Percentiles rank a stretch among this genome's conserved stretches.
Evolutionary conservation across 768 basidiomycete genomes (phyloP).

Genomic region (Auriscalpium vulgare): DNA sequence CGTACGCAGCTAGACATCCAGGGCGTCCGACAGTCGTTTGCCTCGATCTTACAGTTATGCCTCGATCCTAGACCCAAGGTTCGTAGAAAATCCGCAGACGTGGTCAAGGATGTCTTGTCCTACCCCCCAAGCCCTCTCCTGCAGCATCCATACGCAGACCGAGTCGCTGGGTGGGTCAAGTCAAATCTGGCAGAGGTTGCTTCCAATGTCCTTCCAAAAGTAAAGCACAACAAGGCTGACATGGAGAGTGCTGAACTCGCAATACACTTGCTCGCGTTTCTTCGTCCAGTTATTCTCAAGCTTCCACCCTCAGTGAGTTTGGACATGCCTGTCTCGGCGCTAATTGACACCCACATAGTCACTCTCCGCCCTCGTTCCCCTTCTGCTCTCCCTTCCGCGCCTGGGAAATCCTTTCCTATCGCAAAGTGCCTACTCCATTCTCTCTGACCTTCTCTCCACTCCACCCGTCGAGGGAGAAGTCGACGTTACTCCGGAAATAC

Average conservation of each 20-base stretch:
- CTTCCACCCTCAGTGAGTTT: constrained; percentile 64
- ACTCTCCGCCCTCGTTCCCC: constrained; percentile 57
- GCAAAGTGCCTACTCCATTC: constrained; percentile 76
- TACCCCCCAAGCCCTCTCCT: constrained; percentile 70
- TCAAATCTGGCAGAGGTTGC: constrained; percentile 58
- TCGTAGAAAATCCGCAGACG: constrained; percentile 82
- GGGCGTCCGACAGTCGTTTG: constrained; percentile 74
- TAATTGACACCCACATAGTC: constrained; percentile 38
- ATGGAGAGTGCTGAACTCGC: constrained; percentile 61
- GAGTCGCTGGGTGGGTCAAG: constrained; percentile 74
- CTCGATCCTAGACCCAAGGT: constrained; percentile 92
- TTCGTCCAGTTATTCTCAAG: constrained; percentile 51
- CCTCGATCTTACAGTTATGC: constrained; percentile 73
- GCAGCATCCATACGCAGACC: constrained; percentile 79
- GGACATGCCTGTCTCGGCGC: background rate
- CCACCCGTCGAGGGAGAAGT: constrained; percentile 43
- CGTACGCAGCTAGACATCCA: constrained; percentile 58
- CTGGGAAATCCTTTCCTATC: constrained; percentile 86
- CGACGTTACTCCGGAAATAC: constrained; percentile 45
- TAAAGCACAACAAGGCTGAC: constrained; percentile 48
- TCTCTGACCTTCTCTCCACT: constrained; percentile 69
- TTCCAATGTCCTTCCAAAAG: constrained; percentile 50
- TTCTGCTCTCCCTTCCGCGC: constrained; percentile 76
- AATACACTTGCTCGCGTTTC: constrained; percentile 68
- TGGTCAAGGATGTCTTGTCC: constrained; percentile 68